Base-by-base conservation (phyloP, 257 asterid genomes). In the Nicotiana obtusifolia region DNA sequence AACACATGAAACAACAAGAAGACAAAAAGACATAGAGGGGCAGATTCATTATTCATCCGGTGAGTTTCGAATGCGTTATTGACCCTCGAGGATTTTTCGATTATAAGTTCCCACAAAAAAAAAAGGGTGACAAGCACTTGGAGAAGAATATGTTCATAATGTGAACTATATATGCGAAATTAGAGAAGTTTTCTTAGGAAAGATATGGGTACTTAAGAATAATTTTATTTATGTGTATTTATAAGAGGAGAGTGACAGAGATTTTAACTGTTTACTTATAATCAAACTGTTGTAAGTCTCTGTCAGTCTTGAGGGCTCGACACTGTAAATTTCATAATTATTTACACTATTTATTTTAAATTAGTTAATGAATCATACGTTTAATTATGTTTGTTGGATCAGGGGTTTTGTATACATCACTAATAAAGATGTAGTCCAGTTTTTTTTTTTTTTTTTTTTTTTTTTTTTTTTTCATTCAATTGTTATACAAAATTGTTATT, bases 1-100 rank as follows among this genome's bases (percentile, higher is more conserved):
- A 86, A 52, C 82, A 85, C 83, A 88, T 87, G 37, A 84, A 76
- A 78, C 90, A 85, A 15, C 81, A 64, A 75, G 71, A 87, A 16
- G 67, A 81, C 31, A 81, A 59, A 47, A 76, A 30, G 80, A 64
- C 86, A 3, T 84, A 84, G 84, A 75, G 61, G 41, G 24, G 4
- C 5, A 0, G 41, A 5, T 0, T 17, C 61, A 73, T 73, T 73
- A 22, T 73, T 3, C 41, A 47, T 10, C 62, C 1, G 24, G 79
- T 47, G 22, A 35, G 47, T 37, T 37, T 37, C 47, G 10, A 7
- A 41, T 49, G 54, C 5, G 19, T 4, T 14, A 49, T 11, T 4
- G 14, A 49, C 17, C 5, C 6, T 49, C 17, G 19, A 41, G 2
- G 15, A 44, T 71, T 71, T 44, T 60, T 71, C 14, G 78, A 0